Base-by-base conservation (phyloP, 768 basidiomycete genomes). In the Cystofilobasidium bisporidii region DNA sequence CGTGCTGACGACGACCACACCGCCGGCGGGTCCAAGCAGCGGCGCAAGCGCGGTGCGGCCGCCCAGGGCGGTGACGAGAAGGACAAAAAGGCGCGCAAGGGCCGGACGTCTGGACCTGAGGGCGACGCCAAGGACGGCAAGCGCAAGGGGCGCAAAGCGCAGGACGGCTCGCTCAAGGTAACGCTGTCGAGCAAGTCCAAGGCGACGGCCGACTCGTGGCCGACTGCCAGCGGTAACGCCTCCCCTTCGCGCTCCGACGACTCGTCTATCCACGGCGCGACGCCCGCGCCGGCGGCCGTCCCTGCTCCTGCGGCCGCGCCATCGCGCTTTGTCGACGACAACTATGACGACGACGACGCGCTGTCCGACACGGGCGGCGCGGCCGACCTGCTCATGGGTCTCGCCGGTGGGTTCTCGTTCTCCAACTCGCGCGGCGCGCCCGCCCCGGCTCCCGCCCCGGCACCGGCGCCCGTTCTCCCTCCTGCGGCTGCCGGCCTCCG, bases 381-480 rank as follows among this genome's bases (percentile, higher is more conserved):
- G n/a, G 85, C 89, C 5, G 90, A 91, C 71, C 84, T 88, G 0
- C 79, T 96, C 40, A 88, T 96, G 77, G 84, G 82, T 2, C 80
- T 96, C 67, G 77, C 86, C 18, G 77, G 78, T 1, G 66, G 71
- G 77, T 81, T 48, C 73, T 77, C 36, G 75, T 55, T 68, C 45
- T 43, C 59, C 12, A 58, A 58, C 59, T 61, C 60, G 26, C 36
- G 28, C 15, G 41, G 26, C 17, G 40, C 40, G n/a, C 24, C 60
- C 2, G 17, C 41, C 3, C 12, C 40, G 15, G 22, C 41, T 40
- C 59, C 33, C 20, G 38, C 26, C 18, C 60, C 40, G 4, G 28
- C 60, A 24, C 14, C 33, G 32, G 24, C 56, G 2, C 32, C 20
- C 10, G n/a, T 30, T 5, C 36, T 30, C 30, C 26, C 56, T 15